Conservation (phyloP, 495 filamentous ascomycete genomes). For the Hypoxylon fragiforme region DNA sequence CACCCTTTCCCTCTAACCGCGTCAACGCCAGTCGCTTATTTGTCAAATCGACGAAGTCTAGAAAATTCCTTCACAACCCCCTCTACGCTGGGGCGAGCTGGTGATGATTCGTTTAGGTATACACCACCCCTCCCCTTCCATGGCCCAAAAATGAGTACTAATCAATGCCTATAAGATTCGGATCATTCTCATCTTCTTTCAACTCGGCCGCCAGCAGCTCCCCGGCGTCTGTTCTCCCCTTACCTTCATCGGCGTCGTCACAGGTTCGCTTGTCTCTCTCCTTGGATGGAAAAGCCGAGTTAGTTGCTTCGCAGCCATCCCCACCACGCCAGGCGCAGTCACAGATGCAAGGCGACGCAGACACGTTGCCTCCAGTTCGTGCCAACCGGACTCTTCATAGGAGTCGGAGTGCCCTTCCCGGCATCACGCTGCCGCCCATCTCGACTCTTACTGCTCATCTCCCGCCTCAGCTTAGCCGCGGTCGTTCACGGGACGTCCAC, state of each 20-base stretch:
- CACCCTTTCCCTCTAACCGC: conserved; percentile 34
- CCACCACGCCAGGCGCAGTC: conserved; percentile 57
- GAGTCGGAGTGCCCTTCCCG: conserved; percentile 54
- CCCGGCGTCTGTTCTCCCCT: conserved; percentile 31
- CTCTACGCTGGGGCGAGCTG: conserved; percentile 31
- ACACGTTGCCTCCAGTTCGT: conserved; percentile 55
- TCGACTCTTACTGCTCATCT: conserved; percentile 64
- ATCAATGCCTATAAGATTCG: conserved; percentile 34
- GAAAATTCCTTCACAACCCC: conserved; percentile 43
- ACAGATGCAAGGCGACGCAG: conserved; percentile 24
- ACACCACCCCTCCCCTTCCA: not conserved
- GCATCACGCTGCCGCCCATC: conserved; percentile 54
- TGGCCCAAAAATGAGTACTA: conserved; percentile 6
- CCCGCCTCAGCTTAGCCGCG: conserved; percentile 53
- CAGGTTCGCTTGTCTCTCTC: conserved; percentile 70
- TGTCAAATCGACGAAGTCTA: conserved; percentile 46
- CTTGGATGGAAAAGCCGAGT: conserved; percentile 79
- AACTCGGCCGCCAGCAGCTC: conserved; percentile 36
- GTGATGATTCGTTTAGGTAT: conserved; percentile 45
- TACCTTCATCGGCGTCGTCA: conserved; percentile 46
- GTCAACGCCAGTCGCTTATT: conserved; percentile 42
- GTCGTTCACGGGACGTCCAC: conserved; percentile 78
- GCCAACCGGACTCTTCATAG: conserved; percentile 56
- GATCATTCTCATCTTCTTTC: conserved; percentile 42
- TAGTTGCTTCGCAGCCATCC: conserved; percentile 72